Evolutionary conservation across 768 basidiomycete genomes (phyloP), one percentile per base, ranked within the genome.

Genomic region (Clavaria fumosa): DNA sequence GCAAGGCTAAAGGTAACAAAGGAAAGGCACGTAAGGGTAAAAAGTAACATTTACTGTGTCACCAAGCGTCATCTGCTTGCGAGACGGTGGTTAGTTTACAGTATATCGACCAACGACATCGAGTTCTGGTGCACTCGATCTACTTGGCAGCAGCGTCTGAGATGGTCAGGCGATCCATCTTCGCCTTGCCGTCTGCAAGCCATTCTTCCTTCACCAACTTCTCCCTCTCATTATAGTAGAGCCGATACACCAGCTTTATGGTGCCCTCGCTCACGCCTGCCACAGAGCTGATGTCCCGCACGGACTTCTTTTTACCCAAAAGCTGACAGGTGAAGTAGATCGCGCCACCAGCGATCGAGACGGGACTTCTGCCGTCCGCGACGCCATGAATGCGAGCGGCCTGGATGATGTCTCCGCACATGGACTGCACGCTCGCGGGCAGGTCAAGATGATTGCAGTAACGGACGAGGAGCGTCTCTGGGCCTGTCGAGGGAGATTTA

Each of bases 291-390:
- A 99, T 90, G 50, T 96, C 88, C 58, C 76, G 75, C 34, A 80
- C 69, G 17, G 75, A 68, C 58, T 84, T 86, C 19, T 61, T 50
- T 49, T 75, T 72, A 37, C 79, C 85, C 49, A 91, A 65, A 30
- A 96, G 53, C 46, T 78, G 68, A 51, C 83, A 84, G 21, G 85
- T 84, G 59, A 97, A 96, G 62, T 82, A 89, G 42, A 99, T 89
- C 14, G 88, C 85, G 27, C 86, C 89, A 28, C 88, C 86, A n/a
- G 93, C 95, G 47, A 99, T 90, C n/a, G 95, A 95, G 36, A 96
- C 84, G 1, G 93, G 93, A 49, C 78, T 86, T 43, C 95, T 68
- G 18, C 95, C 95, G 52, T 90, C 89, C 23, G 90, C 89, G 43
- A 93, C 80, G 30, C 86, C 85, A 46, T 81, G 70, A 44, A 81